Evolutionary conservation across 202 grass and related monocot genomes (phyloP), one percentile per base, ranked within the genome.

Genomic region (Bolboschoenoplectus hybrid): DNA sequence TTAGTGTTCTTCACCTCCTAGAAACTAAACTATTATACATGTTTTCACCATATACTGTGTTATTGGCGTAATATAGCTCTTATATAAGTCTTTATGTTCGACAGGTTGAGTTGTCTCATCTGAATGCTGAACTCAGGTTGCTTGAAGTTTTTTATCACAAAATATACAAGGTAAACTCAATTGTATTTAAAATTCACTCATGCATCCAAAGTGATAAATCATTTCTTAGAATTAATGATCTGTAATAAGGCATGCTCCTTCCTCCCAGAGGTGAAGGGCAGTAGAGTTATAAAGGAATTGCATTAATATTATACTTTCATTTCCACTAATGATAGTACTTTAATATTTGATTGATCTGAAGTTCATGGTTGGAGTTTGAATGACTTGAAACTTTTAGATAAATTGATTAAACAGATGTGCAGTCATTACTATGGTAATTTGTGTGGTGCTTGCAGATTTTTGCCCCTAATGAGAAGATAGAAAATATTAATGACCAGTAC

Each of bases 91-190:
- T 83, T 49, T 63, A 80, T 90, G 46, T 85, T 88, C 60, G 86
- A 52, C 85, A 94, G 97, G 93, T 97, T 85, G 97, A 99, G 85
- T 88, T 94, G 3, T 97, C 97, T 75, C 86, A 91, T 85, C 89
- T 92, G 7, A 87, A 93, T 92, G 90, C 91, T 75, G 97, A 99
- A 77, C 97, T 99, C 57, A 91, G 97, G 82, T 89, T 99, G 68
- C 92, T 99, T 84, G 97, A 99, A 85, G 97, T 99, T 67, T 99
- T 99, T 41, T 97, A 99, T 90, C 92, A 99, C 85, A 99, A 99
- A 89, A 99, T 99, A 83, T 99, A 99, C 80, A 99, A 99, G 97
- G 97, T 99, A 81, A 41, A 52, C 56, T 85, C 64, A 16, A 40
- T 2, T 65, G 50, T 49, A 78, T 87, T 85, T 84, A 72, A 87